Base-by-base conservation (phyloP, 352 stramenopile genomes). In the Globisporangium irregulare region DNA sequence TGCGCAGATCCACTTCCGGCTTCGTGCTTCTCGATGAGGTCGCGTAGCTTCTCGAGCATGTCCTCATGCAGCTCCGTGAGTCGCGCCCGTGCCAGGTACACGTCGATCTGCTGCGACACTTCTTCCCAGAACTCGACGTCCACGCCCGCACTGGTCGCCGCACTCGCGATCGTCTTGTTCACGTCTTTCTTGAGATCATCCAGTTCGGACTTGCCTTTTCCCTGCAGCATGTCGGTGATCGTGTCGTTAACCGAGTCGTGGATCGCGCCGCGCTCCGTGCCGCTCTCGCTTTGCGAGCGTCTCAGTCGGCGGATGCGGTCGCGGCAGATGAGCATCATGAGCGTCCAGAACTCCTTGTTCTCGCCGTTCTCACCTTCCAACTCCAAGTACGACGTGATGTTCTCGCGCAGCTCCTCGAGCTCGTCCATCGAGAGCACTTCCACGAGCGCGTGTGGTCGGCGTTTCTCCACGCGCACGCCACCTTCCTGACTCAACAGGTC, bases 111-210 rank as follows among this genome's bases (percentile, higher is more conserved):
- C 71, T 96, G 80, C 15, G 95, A 67, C 2, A 99, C 96, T 64
- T 91, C 86, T 65, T 97, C 86, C 94, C 97, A 99, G 71, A 98
- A 99, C 54, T 96, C 90, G 1, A 91, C 86, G 79, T 99, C 95
- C 18, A 98, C 84, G 1, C 90, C 92, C 0, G 75, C 67, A 1
- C 73, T 84, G 46, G 69, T 84, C 6, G 64, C 77, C 0, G 79
- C 85, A 63, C 81, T 86, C 14, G 74, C 75, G 58, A 96, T 86
- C 4, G 88, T 96, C 20, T 80, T 74, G 15, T 80, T 76, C 4
- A 94, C 88, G 57, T 97, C 87, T 2, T 64, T 58, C 48, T 86
- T 73, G 34, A 96, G 67, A 34, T 79, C 75, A 9, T 63, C 65
- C 27, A 97, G 70, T 51, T 79, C 82, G 0, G 63, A 57, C 3